Evolutionary conservation across 129 eudicot genomes (phyloP), one percentile per base, ranked within the genome.

Genomic region (Kitagawia praeruptora): DNA sequence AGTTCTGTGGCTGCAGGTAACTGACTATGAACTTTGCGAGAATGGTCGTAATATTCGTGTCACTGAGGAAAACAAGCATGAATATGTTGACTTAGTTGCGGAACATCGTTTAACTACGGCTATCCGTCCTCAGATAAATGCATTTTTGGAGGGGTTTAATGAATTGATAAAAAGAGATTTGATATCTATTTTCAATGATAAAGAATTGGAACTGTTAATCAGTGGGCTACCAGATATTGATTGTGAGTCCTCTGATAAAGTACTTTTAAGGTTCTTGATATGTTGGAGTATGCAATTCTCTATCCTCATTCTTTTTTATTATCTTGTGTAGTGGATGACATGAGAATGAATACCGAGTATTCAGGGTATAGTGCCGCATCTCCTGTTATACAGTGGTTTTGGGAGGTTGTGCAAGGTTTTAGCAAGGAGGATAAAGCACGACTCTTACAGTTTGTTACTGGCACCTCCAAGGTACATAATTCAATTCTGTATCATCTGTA

Each of bases 381-480:
- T 31, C 97, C 97, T 9, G 88, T 89, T 44, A 96, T 96, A 79
- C 99, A 96, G 86, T 96, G 99, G 99, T 96, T 96, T 81, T 96
- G 99, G 99, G 99, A 96, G 83, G 97, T 92, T 61, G 96, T 83
- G 82, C 97, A 92, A 84, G 90, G 85, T 63, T 90, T 96, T 80
- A 96, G 99, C 88, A 96, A 96, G 81, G 99, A 96, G 88, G 99
- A 96, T n/a, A 92, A 90, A 82, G 99, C 99, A 56, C 99, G 99
- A 54, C 88, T 96, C 40, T 84, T 96, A 66, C 99, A 96, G 82
- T 96, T 96, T 83, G 98, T 96, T n/a, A 96, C 99, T 12, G 99
- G 99, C 69, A 96, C 99, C 70, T 96, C 99, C 46, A 96, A 96
- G 98, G 99, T 92, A 84, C 41, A 31, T 67, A 67, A 58, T 9